Conservation (phyloP, 208 protist genomes). For the Leishmania lainsoni region DNA sequence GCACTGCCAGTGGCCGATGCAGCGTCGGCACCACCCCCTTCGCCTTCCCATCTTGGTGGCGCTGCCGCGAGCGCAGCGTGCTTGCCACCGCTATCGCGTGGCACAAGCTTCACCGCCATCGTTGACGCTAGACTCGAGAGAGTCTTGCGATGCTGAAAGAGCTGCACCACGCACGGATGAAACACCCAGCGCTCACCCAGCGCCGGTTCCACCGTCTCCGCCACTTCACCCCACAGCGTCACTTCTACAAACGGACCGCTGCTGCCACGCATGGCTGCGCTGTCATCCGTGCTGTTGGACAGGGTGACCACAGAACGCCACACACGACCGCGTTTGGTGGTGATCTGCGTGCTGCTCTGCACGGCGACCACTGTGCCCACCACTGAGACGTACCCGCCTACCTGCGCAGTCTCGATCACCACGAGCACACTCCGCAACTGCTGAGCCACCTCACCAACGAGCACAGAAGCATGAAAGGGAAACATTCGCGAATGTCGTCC, state of each 20-base stretch:
- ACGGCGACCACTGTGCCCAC: constrained; percentile 44
- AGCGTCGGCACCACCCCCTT: not conserved
- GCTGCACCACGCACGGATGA: constrained; percentile 43
- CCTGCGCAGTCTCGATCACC: constrained; percentile 23
- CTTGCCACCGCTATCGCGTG: not conserved
- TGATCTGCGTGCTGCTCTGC: constrained; percentile 26
- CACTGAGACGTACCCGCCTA: constrained; percentile 61
- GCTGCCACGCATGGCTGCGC: not conserved
- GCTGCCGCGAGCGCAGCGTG: not conserved
- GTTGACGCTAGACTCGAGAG: constrained; percentile 37
- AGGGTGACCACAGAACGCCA: constrained; percentile 44
- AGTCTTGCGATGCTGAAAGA: constrained; percentile 62
- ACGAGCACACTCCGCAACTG: constrained; percentile 32
- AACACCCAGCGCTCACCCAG: constrained; percentile 70
- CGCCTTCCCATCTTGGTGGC: not conserved
- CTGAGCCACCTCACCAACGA: constrained; percentile 43
- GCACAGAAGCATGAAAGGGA: constrained; percentile 30
- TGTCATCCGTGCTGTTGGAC: constrained; percentile 23
- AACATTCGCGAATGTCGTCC: constrained; percentile 14
- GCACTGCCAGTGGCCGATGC: no score
- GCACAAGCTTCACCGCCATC: constrained; percentile 33
- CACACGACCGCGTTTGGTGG: constrained; percentile 70
- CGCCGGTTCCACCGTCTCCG: constrained; percentile 25
- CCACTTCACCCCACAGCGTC: constrained; percentile 74
- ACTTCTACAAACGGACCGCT: constrained; percentile 38